Conservation (phyloP, 345 rosid species). For the Lepidium africanum region DNA sequence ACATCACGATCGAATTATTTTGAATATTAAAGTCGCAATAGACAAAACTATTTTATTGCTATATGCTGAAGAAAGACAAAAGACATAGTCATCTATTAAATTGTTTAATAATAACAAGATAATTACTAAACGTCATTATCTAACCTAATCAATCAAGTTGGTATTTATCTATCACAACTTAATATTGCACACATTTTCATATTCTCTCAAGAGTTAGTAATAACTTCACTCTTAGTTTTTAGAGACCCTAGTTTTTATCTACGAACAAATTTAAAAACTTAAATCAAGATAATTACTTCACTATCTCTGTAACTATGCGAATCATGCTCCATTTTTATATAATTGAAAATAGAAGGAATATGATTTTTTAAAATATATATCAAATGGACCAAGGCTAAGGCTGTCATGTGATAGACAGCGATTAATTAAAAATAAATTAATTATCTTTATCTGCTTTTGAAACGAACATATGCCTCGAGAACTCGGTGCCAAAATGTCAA, state of each 20-base stretch:
- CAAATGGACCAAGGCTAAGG: conserved; percentile 5
- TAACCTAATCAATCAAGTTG: conserved; percentile 22
- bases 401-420: conserved; percentile 23
- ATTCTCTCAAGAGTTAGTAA: neutral
- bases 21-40: conserved; percentile 4
- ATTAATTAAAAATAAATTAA: neutral
- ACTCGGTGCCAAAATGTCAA: conserved; percentile 29
- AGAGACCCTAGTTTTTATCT: too few species aligned
- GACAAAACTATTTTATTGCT: neutral
- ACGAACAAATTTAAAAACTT: neutral
- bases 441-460: conserved; percentile 4
- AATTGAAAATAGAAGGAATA: neutral
- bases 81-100: conserved; percentile 4
- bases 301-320: neutral
- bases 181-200: neutral
- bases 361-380: neutral
- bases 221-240: neutral
- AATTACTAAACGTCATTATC: conserved; percentile 17
- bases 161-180: neutral
- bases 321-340: neutral
- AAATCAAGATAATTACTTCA: neutral
- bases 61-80: conserved; percentile 16
- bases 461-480: conserved; percentile 27
- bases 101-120: neutral
- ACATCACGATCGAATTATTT: neutral